These are phyloP conservation scores for Boletus edulis DNA, from an alignment of 768 basidiomycete species.

Conservation along the genomic window DNA sequence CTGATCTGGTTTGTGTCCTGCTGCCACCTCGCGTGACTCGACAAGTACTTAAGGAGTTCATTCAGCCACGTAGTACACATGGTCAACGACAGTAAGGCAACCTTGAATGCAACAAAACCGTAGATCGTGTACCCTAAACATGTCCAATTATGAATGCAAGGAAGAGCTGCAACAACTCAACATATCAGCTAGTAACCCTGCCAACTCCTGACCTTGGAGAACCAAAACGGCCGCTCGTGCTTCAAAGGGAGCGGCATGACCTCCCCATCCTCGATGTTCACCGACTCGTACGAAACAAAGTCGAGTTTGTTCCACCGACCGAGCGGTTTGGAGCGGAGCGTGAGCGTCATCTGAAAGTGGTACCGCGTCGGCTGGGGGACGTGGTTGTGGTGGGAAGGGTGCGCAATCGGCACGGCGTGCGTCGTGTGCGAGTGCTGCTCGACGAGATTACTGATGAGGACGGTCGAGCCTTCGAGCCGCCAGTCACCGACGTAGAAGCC, in stretches of 20 bases:
- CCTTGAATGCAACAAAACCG: no score
- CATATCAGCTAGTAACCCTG: slow-evolving; percentile 17
- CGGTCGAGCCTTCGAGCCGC: slow-evolving; percentile 59
- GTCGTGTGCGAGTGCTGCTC: slow-evolving; percentile 35
- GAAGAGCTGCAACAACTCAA: no score
- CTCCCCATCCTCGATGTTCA: slow-evolving; percentile 76
- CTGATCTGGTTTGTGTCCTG: no score
- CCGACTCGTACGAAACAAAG: slow-evolving; percentile 68
- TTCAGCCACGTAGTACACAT: no score
- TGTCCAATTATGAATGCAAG: no score
- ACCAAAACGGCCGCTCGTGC: slow-evolving; percentile 90
- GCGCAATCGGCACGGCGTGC: background rate
- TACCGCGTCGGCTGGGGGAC: slow-evolving; percentile 43
- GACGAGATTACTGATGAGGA: slow-evolving; percentile 62
- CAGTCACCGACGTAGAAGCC: slow-evolving; percentile 73
- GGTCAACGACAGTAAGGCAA: no score
- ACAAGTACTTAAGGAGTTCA: background rate
- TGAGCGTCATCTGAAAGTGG: slow-evolving; percentile 70
- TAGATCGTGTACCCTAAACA: no score
- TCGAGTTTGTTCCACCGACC: slow-evolving; percentile 86
- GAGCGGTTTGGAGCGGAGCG: slow-evolving; percentile 65
- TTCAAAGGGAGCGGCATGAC: slow-evolving; percentile 65
- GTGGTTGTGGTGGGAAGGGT: slow-evolving; percentile 8
- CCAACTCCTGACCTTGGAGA: slow-evolving; percentile 85
- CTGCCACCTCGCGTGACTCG: background rate